These are phyloP conservation scores for Penicillium maclennaniae DNA, from an alignment of 495 filamentous ascomycete genomes.

Conservation along the genomic window DNA sequence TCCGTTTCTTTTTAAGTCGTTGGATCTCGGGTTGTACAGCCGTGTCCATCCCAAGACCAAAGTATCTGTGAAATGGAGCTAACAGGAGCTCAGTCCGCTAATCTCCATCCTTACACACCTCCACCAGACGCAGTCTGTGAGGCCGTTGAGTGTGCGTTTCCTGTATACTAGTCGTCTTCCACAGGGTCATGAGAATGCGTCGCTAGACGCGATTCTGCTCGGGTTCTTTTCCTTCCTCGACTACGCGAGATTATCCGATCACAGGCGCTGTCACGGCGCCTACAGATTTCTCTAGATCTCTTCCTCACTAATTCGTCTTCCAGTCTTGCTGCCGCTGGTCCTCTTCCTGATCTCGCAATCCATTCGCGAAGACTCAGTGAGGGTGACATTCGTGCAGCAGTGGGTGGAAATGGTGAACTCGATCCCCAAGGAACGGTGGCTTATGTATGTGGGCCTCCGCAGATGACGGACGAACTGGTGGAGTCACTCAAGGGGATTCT, in stretches of 20 bases:
- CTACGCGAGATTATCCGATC: conserved; percentile 39
- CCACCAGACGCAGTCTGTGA: conserved; percentile 21
- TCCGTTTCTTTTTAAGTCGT: background rate
- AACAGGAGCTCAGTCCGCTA: conserved; percentile 40
- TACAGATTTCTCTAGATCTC: conserved; percentile 34
- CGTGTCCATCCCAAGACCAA: background rate
- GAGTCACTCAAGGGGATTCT: conserved; percentile 44
- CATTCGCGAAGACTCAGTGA: conserved; percentile 46
- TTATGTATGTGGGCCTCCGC: conserved; percentile 76
- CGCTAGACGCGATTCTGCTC: conserved; percentile 46
- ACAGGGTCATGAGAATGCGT: conserved; percentile 4
- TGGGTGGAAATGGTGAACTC: conserved; percentile 29
- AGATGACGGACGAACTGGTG: conserved; percentile 79
- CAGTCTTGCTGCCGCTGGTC: conserved; percentile 2
- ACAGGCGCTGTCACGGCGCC: conserved; percentile 24
- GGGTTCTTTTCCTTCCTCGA: conserved; percentile 59
- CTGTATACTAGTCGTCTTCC: conserved; percentile 45
- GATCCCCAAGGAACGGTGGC: conserved; percentile 52
- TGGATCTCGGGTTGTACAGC: background rate
- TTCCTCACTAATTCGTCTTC: conserved; percentile 34
- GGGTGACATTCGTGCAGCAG: conserved; percentile 44
- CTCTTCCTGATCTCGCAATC: conserved; percentile 34
- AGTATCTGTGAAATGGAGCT: background rate
- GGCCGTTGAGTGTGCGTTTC: conserved; percentile 31
- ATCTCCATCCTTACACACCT: conserved; percentile 56